Conservation (phyloP, 768 basidiomycete species). For the Podaxis carcinomalis region DNA sequence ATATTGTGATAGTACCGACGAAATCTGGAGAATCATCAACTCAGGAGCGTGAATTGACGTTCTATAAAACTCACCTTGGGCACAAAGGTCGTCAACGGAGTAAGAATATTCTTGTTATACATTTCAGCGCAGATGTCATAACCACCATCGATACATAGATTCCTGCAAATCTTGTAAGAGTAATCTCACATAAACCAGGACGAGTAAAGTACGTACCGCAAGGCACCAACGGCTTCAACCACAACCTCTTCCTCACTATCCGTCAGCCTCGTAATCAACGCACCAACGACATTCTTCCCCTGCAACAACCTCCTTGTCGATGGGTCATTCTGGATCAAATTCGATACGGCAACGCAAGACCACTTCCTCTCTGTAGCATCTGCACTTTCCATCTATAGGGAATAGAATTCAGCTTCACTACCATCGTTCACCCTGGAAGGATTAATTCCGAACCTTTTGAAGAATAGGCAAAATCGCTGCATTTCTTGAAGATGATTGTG, state of each 20-base stretch:
- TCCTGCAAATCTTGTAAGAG: slow-evolving; percentile 41
- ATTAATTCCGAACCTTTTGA: slow-evolving; percentile 60
- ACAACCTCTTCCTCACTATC: slow-evolving; percentile 90
- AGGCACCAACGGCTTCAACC: slow-evolving; percentile 82
- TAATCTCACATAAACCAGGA: neutral
- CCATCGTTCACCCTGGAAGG: neutral
- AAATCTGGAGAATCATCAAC: slow-evolving; percentile 48
- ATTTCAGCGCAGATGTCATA: slow-evolving; percentile 95
- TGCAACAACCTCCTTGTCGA: slow-evolving; percentile 87
- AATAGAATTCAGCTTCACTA: slow-evolving; percentile 4
- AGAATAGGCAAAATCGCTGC: slow-evolving; percentile 84
- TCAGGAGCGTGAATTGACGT: neutral
- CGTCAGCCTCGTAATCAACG: slow-evolving; percentile 79
- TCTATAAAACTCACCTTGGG: slow-evolving; percentile 54
- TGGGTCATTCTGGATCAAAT: slow-evolving; percentile 92
- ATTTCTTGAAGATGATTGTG: slow-evolving; percentile 68
- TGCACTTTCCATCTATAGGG: slow-evolving; percentile 62
- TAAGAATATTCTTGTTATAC: slow-evolving; percentile 92
- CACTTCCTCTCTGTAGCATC: slow-evolving; percentile 85
- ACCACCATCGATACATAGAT: slow-evolving; percentile 92
- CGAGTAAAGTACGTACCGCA: slow-evolving; percentile 53
- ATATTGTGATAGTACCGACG: slow-evolving; percentile 63
- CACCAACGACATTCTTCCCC: slow-evolving; percentile 86
- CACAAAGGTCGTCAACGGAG: slow-evolving; percentile 69
- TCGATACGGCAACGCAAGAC: slow-evolving; percentile 96